These are phyloP conservation scores for Termitomyces sp. DNA, from an alignment of 768 basidiomycete species.

Conservation along the genomic window DNA sequence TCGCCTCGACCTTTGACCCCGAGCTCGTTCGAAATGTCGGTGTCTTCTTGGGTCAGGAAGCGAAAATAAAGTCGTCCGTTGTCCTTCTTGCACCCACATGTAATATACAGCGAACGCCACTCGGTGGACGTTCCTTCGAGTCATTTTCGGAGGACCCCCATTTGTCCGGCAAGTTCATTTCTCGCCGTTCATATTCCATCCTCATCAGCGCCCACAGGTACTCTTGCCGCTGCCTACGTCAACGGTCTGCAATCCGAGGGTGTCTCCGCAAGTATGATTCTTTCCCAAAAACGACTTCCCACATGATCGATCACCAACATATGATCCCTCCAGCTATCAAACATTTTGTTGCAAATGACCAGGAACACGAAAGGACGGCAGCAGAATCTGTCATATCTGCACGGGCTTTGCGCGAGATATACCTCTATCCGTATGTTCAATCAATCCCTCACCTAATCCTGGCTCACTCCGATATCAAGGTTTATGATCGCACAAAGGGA, in stretches of 20 bases:
- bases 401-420: slow-evolving; percentile 65
- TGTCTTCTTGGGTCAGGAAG: slow-evolving; percentile 54
- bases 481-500: slow-evolving; percentile 66
- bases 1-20: slow-evolving; percentile 66
- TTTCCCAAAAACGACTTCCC: neutral
- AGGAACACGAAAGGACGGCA: slow-evolving; percentile 65
- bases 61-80: slow-evolving; percentile 59
- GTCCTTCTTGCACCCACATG: slow-evolving; percentile 68
- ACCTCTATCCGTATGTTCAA: slow-evolving; percentile 57
- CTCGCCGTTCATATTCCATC: neutral
- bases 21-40: slow-evolving; percentile 52
- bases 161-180: slow-evolving; percentile 41
- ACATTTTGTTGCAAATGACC: slow-evolving; percentile 70
- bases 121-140: slow-evolving; percentile 62
- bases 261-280: slow-evolving; percentile 47
- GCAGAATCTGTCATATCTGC: slow-evolving; percentile 60
- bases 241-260: slow-evolving; percentile 63
- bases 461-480: slow-evolving; percentile 19
- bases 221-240: slow-evolving; percentile 59
- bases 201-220: slow-evolving; percentile 29
- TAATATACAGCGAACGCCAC: slow-evolving; percentile 64
- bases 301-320: neutral
- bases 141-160: slow-evolving; percentile 70
- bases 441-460: neutral
- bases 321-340: slow-evolving; percentile 47